Evolutionary conservation across 1,284 basidiomycete species (phyloP).

Genomic region (Nidula niveotomentosa): DNA sequence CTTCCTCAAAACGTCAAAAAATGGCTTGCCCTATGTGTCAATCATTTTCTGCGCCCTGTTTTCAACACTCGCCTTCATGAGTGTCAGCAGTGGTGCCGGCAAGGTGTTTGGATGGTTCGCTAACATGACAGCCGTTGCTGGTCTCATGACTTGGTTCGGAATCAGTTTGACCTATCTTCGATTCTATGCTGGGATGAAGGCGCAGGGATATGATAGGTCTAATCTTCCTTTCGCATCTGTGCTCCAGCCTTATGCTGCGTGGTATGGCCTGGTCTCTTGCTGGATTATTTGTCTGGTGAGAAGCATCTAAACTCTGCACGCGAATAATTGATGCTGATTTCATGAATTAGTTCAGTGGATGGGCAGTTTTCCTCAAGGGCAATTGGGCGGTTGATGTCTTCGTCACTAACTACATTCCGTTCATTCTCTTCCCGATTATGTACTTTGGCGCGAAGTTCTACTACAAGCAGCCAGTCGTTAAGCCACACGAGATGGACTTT

Average conservation of each 20-base stretch:
- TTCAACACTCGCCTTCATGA: conserved; percentile 74
- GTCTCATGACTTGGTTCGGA: conserved; percentile 83
- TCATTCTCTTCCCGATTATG: conserved; percentile 75
- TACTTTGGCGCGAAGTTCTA: conserved; percentile 60
- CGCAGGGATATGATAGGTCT: conserved; percentile 68
- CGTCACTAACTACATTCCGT: conserved; percentile 79
- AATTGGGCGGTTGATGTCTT: conserved; percentile 62
- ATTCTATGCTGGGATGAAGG: conserved; percentile 76
- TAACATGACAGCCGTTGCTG: conserved; percentile 67
- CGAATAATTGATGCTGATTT: too few relatives aligned
- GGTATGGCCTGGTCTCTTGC: conserved; percentile 56
- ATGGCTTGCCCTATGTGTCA: conserved; percentile 77
- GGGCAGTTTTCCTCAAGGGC: conserved; percentile 72
- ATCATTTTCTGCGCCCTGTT: conserved; percentile 72
- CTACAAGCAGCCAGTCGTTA: conserved; percentile 46
- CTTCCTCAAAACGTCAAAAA: conserved; percentile 66
- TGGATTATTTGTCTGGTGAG: conserved; percentile 70
- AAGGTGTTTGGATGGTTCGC: conserved; percentile 78
- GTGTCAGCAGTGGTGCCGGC: conserved; percentile 52
- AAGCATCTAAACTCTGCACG: conserved; percentile 7
- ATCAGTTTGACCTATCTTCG: conserved; percentile 80
- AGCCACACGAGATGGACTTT: conserved; percentile 77
- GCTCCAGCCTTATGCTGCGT: conserved; percentile 74
- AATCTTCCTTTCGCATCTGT: conserved; percentile 65
- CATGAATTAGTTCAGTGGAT: conserved; percentile 63